phyloP scores from a whole-genome alignment of 805 yeast genomes.

The Candida cerambycidarum region DNA sequence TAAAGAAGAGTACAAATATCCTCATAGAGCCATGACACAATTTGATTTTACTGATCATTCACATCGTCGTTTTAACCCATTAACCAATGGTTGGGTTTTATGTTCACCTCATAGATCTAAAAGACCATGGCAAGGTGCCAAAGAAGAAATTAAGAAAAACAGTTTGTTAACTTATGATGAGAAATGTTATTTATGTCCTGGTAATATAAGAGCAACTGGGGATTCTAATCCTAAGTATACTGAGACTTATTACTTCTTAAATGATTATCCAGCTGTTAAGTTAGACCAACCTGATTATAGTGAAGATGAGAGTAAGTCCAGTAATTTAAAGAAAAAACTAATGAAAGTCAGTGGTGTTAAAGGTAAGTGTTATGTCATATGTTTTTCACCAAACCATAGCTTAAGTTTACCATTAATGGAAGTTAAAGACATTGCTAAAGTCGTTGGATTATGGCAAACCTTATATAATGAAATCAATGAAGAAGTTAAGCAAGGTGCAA shows the following conservation, averaged over 20 bases:
- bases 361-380: slow-evolving; percentile 70
- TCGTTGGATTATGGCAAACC: slow-evolving; percentile 61
- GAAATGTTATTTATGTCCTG: slow-evolving; percentile 71
- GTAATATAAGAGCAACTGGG: slow-evolving; percentile 65
- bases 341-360: slow-evolving; percentile 57
- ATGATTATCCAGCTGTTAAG: slow-evolving; percentile 72
- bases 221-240: slow-evolving; percentile 56
- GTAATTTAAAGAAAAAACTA: slow-evolving; percentile 39
- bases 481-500: slow-evolving; percentile 38
- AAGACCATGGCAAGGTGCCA: slow-evolving; percentile 80
- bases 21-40: slow-evolving; percentile 19
- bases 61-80: slow-evolving; percentile 69
- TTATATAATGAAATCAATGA: slow-evolving; percentile 47
- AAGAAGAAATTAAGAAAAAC: slow-evolving; percentile 47
- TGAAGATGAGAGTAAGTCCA: slow-evolving; percentile 13
- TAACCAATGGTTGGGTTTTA: slow-evolving; percentile 65
- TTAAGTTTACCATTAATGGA: slow-evolving; percentile 65
- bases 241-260: slow-evolving; percentile 58
- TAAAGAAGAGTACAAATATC: slow-evolving; percentile 10
- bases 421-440: slow-evolving; percentile 39
- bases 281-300: slow-evolving; percentile 51
- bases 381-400: slow-evolving; percentile 70
- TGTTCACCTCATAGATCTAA: slow-evolving; percentile 77
- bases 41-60: slow-evolving; percentile 58
- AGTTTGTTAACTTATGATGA: slow-evolving; percentile 57